Evolutionary conservation across 2,329 filamentous ascomycete genomes (phyloP).

Genomic region (Penicillium thymicola): DNA sequence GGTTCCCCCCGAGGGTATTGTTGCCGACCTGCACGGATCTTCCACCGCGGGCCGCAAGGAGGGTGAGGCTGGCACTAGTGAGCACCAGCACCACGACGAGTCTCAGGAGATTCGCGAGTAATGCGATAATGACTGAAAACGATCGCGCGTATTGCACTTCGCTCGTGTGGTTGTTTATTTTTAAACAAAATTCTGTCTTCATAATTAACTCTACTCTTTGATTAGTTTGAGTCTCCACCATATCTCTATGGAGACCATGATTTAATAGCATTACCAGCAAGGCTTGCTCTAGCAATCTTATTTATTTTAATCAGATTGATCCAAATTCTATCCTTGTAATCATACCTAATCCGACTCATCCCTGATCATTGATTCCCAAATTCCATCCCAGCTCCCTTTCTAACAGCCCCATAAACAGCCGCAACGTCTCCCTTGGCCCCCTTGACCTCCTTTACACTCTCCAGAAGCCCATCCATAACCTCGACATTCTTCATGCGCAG

Average conservation of each 20-base stretch:
- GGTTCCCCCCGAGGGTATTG: slow-evolving; percentile 34
- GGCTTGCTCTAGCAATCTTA: background rate
- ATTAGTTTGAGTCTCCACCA: slow-evolving; percentile 8
- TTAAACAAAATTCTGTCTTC: slow-evolving; percentile 12
- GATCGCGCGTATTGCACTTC: background rate
- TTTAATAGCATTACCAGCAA: slow-evolving; percentile 5
- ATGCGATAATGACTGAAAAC: slow-evolving; percentile 1
- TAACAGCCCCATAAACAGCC: slow-evolving; percentile 75
- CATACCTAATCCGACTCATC: background rate
- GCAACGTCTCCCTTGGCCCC: slow-evolving; percentile 75
- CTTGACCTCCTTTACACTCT: slow-evolving; percentile 63
- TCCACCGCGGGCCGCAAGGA: slow-evolving; percentile 14
- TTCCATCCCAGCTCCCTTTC: slow-evolving; percentile 68
- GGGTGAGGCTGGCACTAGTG: slow-evolving; percentile 17
- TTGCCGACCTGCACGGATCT: slow-evolving; percentile 27
- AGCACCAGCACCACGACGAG: slow-evolving; percentile 22
- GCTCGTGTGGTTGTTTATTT: background rate
- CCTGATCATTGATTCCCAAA: slow-evolving; percentile 61
- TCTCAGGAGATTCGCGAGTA: slow-evolving; percentile 10
- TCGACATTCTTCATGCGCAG: slow-evolving; percentile 63
- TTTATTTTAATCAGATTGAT: background rate
- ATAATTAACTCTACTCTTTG: slow-evolving; percentile 16
- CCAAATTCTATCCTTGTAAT: background rate
- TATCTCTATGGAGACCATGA: slow-evolving; percentile 6
- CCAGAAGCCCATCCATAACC: slow-evolving; percentile 66